Conservation (phyloP, 2,329 filamentous ascomycete genomes). For the Colletotrichum paranaense region DNA sequence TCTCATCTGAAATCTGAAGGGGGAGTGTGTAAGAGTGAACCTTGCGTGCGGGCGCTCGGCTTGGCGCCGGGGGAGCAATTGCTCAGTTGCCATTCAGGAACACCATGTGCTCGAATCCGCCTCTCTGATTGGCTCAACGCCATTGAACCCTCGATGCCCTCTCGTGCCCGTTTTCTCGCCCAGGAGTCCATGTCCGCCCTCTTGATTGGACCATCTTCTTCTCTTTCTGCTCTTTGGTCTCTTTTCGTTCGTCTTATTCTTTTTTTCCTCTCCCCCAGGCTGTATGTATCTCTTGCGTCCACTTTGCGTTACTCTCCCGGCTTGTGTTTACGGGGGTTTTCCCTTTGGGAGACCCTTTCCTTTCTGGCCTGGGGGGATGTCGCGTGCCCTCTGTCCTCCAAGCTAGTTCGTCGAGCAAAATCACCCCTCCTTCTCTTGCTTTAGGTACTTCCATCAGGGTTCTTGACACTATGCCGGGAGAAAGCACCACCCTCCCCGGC, state of each 20-base stretch:
- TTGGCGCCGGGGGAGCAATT: conserved; percentile 1
- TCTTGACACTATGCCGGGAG: background rate
- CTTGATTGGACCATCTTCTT: conserved; percentile 18
- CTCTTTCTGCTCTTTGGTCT: background rate
- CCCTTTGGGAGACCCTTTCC: conserved; percentile 10
- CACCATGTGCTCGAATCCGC: conserved; percentile 33
- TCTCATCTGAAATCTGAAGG: background rate
- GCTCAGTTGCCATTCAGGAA: conserved; percentile 30
- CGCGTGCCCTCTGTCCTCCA: conserved; percentile 31
- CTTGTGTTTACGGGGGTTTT: conserved; percentile 12
- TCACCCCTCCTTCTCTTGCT: background rate
- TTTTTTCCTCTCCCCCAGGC: background rate
- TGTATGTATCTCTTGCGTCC: background rate
- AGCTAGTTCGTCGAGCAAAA: conserved; percentile 9
- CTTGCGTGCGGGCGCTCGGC: conserved; percentile 8
- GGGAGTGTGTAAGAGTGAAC: background rate
- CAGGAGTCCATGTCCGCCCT: conserved; percentile 20
- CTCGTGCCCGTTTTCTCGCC: conserved; percentile 36
- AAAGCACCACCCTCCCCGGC: background rate
- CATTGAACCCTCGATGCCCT: conserved; percentile 21
- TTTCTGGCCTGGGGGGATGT: conserved; percentile 20
- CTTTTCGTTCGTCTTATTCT: background rate
- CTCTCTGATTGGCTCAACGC: conserved; percentile 23
- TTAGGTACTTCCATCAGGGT: conserved; percentile 10
- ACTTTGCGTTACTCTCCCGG: background rate